Evolutionary conservation across 148 eudicot genomes (phyloP), one percentile per base, ranked within the genome.

Genomic region (Bassia scoparia): DNA sequence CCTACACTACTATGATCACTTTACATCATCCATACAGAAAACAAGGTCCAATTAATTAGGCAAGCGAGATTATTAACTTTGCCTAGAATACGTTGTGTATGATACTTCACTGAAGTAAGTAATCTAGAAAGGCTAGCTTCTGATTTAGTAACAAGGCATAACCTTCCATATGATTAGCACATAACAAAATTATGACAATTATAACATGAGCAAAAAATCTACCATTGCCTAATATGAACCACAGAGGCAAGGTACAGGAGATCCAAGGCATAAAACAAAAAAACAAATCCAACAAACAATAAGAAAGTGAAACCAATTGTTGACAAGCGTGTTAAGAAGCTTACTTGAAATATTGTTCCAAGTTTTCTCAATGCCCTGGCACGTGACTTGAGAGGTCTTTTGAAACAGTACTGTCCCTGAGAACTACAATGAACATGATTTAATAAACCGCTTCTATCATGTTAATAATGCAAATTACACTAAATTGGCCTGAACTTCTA

Each of bases 311-410:
- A 35, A 24, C 17, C 54, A n/a, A n/a, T 70, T 21, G 31, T 53
- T 27, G 24, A 46, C 33, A 62, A 31, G 69, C 49, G 31, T 14
- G 74, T 52, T 58, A 73, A 54, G 43, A 30, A 31, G 79, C 86
- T 84, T 86, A 90, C 98, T 79, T 86, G 98, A 72, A 93, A 90
- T 71, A 93, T 85, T 24, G 82, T 83, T 66, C 98, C 98, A 43
- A 93, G 96, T 83, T 90, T 93, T 79, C 81, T 87, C 90, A 93
- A 83, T 61, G 85, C 97, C 76, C 73, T 86, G 14, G 98, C 98
- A 67, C 97, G 89, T 67, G 44, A 65, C 83, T 79, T 85, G 63
- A 89, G 90, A 80, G 82, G 86, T 90, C 90, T 85, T 75, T 90
- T 37, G 96, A 56, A 64, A 81, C 96, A 76, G 78, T 85, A 61